Evolutionary conservation across 2,329 filamentous ascomycete species (phyloP).

Genomic region (Beauveria scarabaeidicola): DNA sequence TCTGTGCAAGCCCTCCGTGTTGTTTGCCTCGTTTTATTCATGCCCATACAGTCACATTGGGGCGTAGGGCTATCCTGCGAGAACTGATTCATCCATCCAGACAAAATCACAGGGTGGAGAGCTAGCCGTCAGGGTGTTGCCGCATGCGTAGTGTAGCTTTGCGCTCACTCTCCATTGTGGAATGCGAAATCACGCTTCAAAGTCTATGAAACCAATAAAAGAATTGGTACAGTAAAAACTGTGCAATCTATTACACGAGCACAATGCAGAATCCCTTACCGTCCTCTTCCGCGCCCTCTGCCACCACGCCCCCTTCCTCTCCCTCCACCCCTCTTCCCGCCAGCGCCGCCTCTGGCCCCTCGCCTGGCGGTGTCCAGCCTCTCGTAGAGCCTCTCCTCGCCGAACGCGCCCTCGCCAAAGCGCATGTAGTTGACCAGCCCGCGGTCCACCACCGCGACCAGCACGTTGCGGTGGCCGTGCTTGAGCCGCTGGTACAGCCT

Average conservation of each 20-base stretch:
- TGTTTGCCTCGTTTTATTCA: background rate
- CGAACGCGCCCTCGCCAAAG: conserved; percentile 73
- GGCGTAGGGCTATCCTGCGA: too few relatives aligned
- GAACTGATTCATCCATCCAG: background rate
- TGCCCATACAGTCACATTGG: too few relatives aligned
- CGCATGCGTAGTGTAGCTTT: background rate
- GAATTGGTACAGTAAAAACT: background rate
- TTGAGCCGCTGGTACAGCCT: conserved; percentile 69
- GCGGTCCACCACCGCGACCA: conserved; percentile 82
- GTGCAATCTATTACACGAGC: background rate
- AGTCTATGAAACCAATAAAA: background rate
- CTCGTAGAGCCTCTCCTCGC: conserved; percentile 62
- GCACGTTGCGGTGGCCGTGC: conserved; percentile 73
- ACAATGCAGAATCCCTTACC: conserved; percentile 7
- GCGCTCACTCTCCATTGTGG: background rate
- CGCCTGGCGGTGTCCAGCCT: conserved; percentile 34
- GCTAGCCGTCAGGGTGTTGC: background rate
- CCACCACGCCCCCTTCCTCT: conserved; percentile 23
- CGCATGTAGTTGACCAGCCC: conserved; percentile 84
- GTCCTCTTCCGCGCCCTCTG: conserved; percentile 16
- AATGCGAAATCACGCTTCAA: background rate
- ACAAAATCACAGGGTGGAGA: background rate
- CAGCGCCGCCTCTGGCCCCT: conserved; percentile 28
- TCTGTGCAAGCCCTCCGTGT: background rate
- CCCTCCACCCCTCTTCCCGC: conserved; percentile 34